A percentile compares a stretch with the other conserved stretches of the same genome.
These are phyloP conservation scores for Anastatica hierochuntica DNA, from an alignment of 345 rosid species.

Conservation along the genomic window DNA sequence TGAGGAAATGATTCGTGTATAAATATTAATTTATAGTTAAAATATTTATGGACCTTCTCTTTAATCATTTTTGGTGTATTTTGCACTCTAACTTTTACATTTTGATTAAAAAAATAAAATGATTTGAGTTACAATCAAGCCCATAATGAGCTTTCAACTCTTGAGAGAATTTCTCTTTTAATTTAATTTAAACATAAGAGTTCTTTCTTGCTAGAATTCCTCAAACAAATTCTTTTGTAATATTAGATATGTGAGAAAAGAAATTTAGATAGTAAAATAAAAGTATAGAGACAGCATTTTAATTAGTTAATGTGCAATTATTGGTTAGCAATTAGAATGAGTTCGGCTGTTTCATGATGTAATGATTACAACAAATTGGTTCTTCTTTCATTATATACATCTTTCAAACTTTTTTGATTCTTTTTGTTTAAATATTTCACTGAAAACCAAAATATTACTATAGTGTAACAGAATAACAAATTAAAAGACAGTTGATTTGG, in stretches of 20 bases:
- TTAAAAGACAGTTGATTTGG: too few relatives aligned
- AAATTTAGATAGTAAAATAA: not conserved
- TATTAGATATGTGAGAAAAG: not conserved
- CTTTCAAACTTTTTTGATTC: not conserved
- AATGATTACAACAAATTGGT: conserved; percentile 11
- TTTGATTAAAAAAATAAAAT: not conserved
- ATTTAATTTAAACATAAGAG: not conserved
- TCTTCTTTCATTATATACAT: not conserved
- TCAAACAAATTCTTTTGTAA: conserved; percentile 14
- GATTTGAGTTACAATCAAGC: not conserved
- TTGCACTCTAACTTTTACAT: not conserved
- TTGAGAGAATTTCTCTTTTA: not conserved
- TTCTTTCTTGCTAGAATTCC: conserved; percentile 20
- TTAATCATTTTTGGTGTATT: not conserved
- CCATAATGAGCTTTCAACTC: conserved; percentile 3
- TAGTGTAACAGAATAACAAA: too few relatives aligned
- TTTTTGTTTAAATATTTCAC: not conserved
- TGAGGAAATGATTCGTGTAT: conserved; percentile 3
- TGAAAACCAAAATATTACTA: too few relatives aligned
- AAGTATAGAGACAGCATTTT: conserved; percentile 3
- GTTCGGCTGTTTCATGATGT: conserved; percentile 19
- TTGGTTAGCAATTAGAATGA: conserved; percentile 11
- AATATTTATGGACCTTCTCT: not conserved
- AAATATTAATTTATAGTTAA: not conserved
- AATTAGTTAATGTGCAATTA: conserved; percentile 2